A percentile compares a stretch with the other conserved stretches of the same genome.
These are phyloP conservation scores for Cochlearia excelsa DNA, from an alignment of 345 rosid genomes.

Conservation along the genomic window DNA sequence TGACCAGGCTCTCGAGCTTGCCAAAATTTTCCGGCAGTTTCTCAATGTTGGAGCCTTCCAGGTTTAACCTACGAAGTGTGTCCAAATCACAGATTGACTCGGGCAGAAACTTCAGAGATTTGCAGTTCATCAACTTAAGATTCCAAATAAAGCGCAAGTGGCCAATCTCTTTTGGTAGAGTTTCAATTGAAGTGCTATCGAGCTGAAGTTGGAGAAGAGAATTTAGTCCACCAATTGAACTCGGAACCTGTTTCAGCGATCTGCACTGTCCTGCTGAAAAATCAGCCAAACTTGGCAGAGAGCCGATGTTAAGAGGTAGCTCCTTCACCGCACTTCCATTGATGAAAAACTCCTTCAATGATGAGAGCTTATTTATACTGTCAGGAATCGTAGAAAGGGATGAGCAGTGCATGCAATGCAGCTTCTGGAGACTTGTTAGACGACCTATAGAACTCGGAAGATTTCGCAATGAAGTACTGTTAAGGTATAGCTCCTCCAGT, in stretches of 20 bases:
- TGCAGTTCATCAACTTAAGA: constrained; percentile 23
- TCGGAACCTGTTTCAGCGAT: constrained; percentile 16
- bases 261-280: constrained; percentile 26
- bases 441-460: constrained; percentile 24
- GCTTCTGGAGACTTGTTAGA: constrained; percentile 24
- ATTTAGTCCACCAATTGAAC: constrained; percentile 29
- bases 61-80: constrained; percentile 16
- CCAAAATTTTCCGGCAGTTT: constrained; percentile 27
- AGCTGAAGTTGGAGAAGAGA: constrained; percentile 30
- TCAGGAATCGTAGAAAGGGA: constrained; percentile 28
- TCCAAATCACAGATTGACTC: constrained; percentile 24
- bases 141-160: constrained; percentile 1
- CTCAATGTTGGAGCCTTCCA: constrained; percentile 29
- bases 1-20: constrained; percentile 20
- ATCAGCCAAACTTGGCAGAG: constrained; percentile 22
- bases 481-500: constrained; percentile 23
- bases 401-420: constrained; percentile 15
- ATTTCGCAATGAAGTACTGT: constrained; percentile 15
- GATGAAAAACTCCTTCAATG: constrained; percentile 23
- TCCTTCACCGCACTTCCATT: constrained; percentile 21
- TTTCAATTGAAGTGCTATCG: constrained; percentile 12
- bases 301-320: constrained; percentile 8
- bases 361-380: constrained; percentile 19
- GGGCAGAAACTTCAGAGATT: constrained; percentile 18
- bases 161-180: constrained; percentile 28